Conservation (phyloP, 2,329 filamentous ascomycete species). For the Rutstroemia sp. region DNA sequence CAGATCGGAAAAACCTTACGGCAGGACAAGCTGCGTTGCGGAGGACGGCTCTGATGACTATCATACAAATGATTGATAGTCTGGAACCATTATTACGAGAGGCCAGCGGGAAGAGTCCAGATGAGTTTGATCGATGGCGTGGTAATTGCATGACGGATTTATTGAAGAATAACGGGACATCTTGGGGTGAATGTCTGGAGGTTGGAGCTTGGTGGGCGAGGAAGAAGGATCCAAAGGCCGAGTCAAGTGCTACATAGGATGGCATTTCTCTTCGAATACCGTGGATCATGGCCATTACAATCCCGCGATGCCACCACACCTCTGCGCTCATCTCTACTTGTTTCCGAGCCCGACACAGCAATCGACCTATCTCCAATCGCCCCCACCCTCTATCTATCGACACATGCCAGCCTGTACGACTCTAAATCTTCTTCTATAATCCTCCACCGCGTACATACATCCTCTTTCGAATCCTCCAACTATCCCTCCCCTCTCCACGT, state of each 20-base stretch:
- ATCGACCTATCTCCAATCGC: not conserved
- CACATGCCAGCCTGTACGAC: too few relatives aligned
- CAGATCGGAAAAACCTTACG: constrained; percentile 24
- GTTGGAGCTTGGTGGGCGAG: constrained; percentile 85
- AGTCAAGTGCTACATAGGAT: not conserved
- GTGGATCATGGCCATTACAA: too few relatives aligned
- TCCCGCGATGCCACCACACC: not conserved
- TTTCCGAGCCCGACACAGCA: not conserved
- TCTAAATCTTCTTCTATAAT: too few relatives aligned
- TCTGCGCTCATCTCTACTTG: not conserved
- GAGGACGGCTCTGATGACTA: constrained; percentile 71
- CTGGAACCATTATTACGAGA: constrained; percentile 78
- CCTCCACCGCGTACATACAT: too few relatives aligned
- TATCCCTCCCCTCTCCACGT: too few relatives aligned
- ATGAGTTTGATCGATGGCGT: constrained; percentile 90
- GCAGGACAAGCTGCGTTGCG: constrained; percentile 66
- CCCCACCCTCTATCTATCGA: too few relatives aligned
- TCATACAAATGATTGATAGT: constrained; percentile 77
- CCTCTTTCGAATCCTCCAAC: too few relatives aligned
- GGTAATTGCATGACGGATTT: constrained; percentile 80
- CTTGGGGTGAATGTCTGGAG: constrained; percentile 78
- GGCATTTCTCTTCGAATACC: too few relatives aligned
- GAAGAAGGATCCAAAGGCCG: constrained; percentile 59
- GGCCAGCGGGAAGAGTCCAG: constrained; percentile 75
- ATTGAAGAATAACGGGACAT: constrained; percentile 69